These are phyloP conservation scores for Megacollybia marginata DNA, from an alignment of 768 basidiomycete genomes.

Conservation along the genomic window DNA sequence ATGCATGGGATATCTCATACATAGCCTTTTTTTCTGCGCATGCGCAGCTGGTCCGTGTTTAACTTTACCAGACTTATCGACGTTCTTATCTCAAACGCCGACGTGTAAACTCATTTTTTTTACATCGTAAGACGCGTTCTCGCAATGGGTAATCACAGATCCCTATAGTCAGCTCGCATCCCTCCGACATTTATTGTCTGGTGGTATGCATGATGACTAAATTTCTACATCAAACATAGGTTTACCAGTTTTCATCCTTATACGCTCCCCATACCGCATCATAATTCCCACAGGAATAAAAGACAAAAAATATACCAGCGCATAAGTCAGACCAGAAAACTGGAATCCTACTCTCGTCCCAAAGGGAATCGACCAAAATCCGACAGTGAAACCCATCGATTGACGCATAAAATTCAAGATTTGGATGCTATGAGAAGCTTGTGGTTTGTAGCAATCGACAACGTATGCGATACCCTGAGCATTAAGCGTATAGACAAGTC, in stretches of 20 bases:
- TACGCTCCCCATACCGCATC: neutral
- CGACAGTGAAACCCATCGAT: conserved; percentile 6
- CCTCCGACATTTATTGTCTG: too few relatives aligned
- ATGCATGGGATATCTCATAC: too few relatives aligned
- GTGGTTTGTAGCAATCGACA: conserved; percentile 15
- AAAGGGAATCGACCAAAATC: conserved; percentile 8
- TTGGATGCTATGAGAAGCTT: conserved; percentile 9
- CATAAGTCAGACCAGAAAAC: neutral
- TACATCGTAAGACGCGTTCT: too few relatives aligned
- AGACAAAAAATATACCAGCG: neutral
- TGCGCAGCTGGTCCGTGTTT: too few relatives aligned
- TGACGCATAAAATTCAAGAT: conserved; percentile 11
- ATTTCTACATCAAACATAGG: neutral
- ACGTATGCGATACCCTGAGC: neutral
- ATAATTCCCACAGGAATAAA: neutral
- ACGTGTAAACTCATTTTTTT: too few relatives aligned
- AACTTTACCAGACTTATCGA: too few relatives aligned
- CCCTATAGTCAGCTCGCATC: too few relatives aligned
- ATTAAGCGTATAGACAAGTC: neutral
- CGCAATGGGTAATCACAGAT: too few relatives aligned
- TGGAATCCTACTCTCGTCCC: conserved; percentile 1
- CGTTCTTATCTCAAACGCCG: too few relatives aligned
- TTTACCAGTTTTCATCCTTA: neutral
- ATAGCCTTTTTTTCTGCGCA: too few relatives aligned
- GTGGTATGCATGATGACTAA: too few relatives aligned